Evolutionary conservation across 768 basidiomycete genomes (phyloP).

Genomic region (Tephrocybe sp.): DNA sequence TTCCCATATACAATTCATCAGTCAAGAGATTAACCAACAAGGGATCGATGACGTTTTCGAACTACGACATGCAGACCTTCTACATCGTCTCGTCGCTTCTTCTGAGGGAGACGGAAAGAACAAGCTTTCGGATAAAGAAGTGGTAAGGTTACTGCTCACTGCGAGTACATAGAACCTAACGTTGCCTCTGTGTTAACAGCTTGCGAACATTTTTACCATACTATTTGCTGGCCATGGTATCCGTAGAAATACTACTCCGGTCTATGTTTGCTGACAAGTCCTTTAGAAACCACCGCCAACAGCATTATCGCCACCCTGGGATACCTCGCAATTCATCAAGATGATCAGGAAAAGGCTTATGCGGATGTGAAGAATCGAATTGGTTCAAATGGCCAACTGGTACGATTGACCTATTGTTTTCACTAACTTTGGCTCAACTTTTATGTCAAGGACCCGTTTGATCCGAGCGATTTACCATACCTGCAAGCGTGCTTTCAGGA

Average conservation of each 20-base stretch:
- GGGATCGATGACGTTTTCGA: neutral
- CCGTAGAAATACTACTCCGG: neutral
- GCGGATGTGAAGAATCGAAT: conserved; percentile 39
- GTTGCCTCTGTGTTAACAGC: conserved; percentile 9
- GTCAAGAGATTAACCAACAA: conserved; percentile 11
- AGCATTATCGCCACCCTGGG: conserved; percentile 47
- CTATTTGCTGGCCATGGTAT: conserved; percentile 28
- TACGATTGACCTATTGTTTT: conserved; percentile 13
- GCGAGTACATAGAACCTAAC: no score
- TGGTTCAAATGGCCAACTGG: conserved; percentile 30
- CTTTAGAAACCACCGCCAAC: conserved; percentile 50
- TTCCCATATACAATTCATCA: conserved; percentile 5
- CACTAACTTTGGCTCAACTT: neutral
- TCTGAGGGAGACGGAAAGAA: conserved; percentile 18
- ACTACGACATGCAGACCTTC: conserved; percentile 11
- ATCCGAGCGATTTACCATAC: conserved; percentile 23
- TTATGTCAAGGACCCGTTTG: conserved; percentile 13
- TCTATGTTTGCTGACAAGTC: neutral
- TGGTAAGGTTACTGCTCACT: conserved; percentile 15
- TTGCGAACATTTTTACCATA: conserved; percentile 24
- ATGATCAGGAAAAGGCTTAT: conserved; percentile 48
- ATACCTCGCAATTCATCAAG: conserved; percentile 42
- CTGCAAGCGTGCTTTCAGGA: conserved; percentile 30
- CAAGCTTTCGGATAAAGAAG: conserved; percentile 19
- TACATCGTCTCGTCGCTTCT: conserved; percentile 20